Evolutionary conservation across 768 basidiomycete species (phyloP).

Genomic region (Amyloporia xantha): DNA sequence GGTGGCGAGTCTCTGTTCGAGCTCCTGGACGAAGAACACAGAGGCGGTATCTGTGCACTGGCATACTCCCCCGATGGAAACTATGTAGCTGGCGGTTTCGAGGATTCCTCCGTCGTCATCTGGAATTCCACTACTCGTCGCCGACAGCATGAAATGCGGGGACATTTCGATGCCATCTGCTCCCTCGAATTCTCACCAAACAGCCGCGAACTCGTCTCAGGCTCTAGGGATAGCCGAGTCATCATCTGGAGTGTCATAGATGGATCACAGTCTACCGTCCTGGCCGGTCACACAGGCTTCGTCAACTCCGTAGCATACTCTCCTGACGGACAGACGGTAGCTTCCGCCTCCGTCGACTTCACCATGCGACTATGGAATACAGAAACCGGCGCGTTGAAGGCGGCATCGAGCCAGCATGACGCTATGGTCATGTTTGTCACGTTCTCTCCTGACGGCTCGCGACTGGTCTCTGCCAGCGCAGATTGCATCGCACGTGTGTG

Average conservation of each 20-base stretch:
- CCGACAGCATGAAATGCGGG: neutral
- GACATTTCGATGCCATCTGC: constrained; percentile 7
- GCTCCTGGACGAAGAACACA: constrained; percentile 1
- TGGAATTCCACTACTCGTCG: constrained; percentile 6
- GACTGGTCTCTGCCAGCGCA: constrained; percentile 5
- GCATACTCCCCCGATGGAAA: constrained; percentile 32
- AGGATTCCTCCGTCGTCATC: constrained; percentile 9
- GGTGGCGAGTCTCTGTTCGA: neutral
- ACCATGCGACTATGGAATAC: constrained; percentile 20
- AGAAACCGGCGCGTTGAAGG: constrained; percentile 14
- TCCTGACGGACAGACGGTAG: constrained; percentile 9
- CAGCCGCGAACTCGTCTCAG: constrained; percentile 11
- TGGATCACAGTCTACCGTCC: constrained; percentile 15
- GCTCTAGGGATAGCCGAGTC: constrained; percentile 5
- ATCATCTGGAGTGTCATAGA: constrained; percentile 3
- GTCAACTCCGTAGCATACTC: constrained; percentile 29
- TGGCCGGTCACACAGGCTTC: constrained; percentile 12
- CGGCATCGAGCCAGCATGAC: constrained; percentile 18
- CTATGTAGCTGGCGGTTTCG: constrained; percentile 9
- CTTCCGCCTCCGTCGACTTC: constrained; percentile 17
- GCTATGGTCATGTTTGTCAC: constrained; percentile 22
- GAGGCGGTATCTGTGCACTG: constrained; percentile 25
- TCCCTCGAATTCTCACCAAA: constrained; percentile 15
- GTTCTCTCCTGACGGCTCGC: constrained; percentile 7
- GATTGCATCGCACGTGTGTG: constrained; percentile 8